These are phyloP conservation scores for Flaveria sonorensis DNA, from an alignment of 129 eudicot genomes.

Conservation along the genomic window DNA sequence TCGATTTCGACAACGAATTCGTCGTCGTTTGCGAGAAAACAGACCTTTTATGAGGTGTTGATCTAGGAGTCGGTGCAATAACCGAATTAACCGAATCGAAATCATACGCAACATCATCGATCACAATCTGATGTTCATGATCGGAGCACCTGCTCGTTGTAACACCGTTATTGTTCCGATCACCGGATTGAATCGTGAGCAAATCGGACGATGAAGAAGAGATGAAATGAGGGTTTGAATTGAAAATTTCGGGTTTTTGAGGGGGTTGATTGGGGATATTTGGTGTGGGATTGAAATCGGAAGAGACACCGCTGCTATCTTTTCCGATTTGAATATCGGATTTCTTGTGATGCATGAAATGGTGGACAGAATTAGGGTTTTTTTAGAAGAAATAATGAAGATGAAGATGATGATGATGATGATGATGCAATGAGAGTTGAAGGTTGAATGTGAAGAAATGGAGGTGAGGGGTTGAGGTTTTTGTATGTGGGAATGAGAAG, in stretches of 20 bases:
- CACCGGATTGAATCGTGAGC: no score
- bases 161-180: background rate
- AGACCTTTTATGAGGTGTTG: constrained; percentile 65
- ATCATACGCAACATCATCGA: constrained; percentile 16
- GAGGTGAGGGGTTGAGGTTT: constrained; percentile 1
- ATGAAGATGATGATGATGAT: no score
- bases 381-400: background rate
- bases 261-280: constrained; percentile 6
- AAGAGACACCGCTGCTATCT: constrained; percentile 95
- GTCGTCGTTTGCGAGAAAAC: constrained; percentile 41
- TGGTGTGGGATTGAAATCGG: constrained; percentile 92
- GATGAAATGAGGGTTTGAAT: constrained; percentile 21
- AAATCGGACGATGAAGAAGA: constrained; percentile 10
- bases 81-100: constrained; percentile 2
- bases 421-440: background rate
- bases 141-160: background rate
- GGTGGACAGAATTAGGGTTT: background rate
- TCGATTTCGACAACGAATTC: constrained; percentile 5
- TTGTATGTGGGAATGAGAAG: constrained; percentile 32
- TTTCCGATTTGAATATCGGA: constrained; percentile 95
- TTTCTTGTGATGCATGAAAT: constrained; percentile 95
- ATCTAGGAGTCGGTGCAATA: constrained; percentile 36
- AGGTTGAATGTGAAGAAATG: background rate
- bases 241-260: constrained; percentile 34
- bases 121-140: constrained; percentile 31